Evolutionary conservation across 768 basidiomycete genomes (phyloP).

Genomic region (Pulveroboletus ravenelii): DNA sequence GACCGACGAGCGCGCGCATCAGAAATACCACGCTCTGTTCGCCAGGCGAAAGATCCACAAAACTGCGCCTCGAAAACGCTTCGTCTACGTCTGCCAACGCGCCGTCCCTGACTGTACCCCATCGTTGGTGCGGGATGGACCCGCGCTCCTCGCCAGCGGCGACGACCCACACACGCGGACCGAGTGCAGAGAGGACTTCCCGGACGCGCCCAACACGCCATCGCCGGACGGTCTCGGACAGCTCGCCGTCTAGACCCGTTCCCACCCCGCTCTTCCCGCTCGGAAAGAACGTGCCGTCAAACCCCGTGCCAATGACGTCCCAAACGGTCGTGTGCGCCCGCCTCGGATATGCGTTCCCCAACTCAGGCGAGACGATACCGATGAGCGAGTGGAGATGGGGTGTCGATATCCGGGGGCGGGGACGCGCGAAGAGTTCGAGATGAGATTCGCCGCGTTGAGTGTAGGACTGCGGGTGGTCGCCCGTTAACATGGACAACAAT

Average conservation of each 20-base stretch:
- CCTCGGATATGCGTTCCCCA: constrained; percentile 86
- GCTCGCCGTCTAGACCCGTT: constrained; percentile 35
- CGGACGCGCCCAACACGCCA: constrained; percentile 44
- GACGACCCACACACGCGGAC: constrained; percentile 49
- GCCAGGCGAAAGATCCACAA: constrained; percentile 62
- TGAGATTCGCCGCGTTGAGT: constrained; percentile 48
- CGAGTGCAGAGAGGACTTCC: constrained; percentile 61
- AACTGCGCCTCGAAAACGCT: constrained; percentile 46
- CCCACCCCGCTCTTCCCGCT: constrained; percentile 42
- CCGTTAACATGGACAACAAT: constrained; percentile 81
- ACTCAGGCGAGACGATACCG: constrained; percentile 83
- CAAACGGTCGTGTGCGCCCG: constrained; percentile 61
- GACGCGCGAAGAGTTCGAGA: constrained; percentile 56
- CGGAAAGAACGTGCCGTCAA: constrained; percentile 77
- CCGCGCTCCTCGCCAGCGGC: background rate
- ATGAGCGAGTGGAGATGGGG: constrained; percentile 59
- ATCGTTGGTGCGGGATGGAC: background rate
- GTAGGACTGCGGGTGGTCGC: constrained; percentile 95
- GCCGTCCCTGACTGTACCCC: background rate
- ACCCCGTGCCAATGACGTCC: constrained; percentile 85
- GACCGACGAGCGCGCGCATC: constrained; percentile 78
- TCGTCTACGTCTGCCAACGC: constrained; percentile 18
- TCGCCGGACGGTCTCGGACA: constrained; percentile 31
- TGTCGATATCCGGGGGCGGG: constrained; percentile 65
- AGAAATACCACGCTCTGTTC: constrained; percentile 81